A percentile compares a stretch with the other conserved stretches of the same genome.
These are phyloP conservation scores for Aspergillus texensis DNA, from an alignment of 2,329 filamentous ascomycete genomes.

Conservation along the genomic window DNA sequence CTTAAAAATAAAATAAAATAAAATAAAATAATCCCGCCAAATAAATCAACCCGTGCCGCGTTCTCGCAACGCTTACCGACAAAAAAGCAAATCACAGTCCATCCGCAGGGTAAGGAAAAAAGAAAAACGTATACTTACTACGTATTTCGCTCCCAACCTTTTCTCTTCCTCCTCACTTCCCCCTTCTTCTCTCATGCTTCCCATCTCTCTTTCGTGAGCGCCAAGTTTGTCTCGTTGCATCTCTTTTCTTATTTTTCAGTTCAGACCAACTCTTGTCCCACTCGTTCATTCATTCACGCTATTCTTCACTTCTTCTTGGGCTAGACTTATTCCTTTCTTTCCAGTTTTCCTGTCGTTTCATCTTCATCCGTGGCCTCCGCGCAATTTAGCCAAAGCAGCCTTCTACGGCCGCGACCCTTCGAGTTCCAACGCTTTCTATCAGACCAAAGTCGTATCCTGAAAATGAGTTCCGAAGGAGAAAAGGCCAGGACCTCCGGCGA, in stretches of 20 bases:
- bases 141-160: slow-evolving; percentile 10
- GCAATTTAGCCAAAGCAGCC: slow-evolving; percentile 46
- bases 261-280: slow-evolving; percentile 30
- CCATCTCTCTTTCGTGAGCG: slow-evolving; percentile 9
- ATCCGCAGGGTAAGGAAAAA: slow-evolving; percentile 5
- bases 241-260: slow-evolving; percentile 9
- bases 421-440: slow-evolving; percentile 51
- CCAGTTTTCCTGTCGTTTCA: slow-evolving; percentile 21
- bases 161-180: slow-evolving; percentile 2
- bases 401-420: slow-evolving; percentile 50
- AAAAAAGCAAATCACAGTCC: neutral
- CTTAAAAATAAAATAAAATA: neutral
- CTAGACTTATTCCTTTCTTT: slow-evolving; percentile 16
- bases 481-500: slow-evolving; percentile 85
- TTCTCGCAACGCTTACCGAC: slow-evolving; percentile 4
- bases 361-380: slow-evolving; percentile 46
- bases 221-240: neutral
- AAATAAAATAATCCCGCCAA: neutral
- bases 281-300: slow-evolving; percentile 25
- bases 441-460: slow-evolving; percentile 40
- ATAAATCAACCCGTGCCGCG: slow-evolving; percentile 1
- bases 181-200: slow-evolving; percentile 8
- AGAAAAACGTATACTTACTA: slow-evolving; percentile 10
- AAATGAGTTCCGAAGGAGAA: slow-evolving; percentile 70
- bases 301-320: slow-evolving; percentile 20